Evolutionary conservation across 2,329 filamentous ascomycete genomes (phyloP), one percentile per base, ranked within the genome.

Genomic region (Pseudogymnoascus sp.): DNA sequence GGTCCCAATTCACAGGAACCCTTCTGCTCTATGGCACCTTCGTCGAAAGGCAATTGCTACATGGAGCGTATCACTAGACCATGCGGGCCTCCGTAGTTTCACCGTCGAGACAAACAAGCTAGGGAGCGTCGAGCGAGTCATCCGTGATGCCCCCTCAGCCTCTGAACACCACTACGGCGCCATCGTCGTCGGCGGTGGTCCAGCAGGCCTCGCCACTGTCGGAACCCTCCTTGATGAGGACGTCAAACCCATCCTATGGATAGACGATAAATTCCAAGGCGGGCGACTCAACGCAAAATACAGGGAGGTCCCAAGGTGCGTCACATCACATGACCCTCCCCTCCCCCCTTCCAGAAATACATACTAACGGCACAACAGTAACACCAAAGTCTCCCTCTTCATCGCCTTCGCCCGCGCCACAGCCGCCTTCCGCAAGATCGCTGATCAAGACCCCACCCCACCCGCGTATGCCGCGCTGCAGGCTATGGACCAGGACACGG

Each of bases 331-430:
- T 51, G 42, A 51, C 14, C 29, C 16, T 51, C 31, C 40, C 29
- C 18, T 21, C 34, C 12, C 39, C 40, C 57, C 59, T n/a, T 8
- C 14, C 29, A 34, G 31, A 59, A 59, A 42, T 5, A n/a, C 59
- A 65, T 5, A n/a, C 59, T 70, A 65, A 68, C 63, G 42, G 67
- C 10, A 26, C 26, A 4, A 65, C 62, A 66, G 82, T 68, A 87
- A 87, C 71, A 87, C 85, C 64, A 86, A 84, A 69, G 83, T 84
- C 45, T 78, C 79, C 51, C 76, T 84, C 21, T 87, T 87, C 70
- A 74, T 83, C 64, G 76, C 81, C 29, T 87, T 81, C 71, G 83
- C 83, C 16, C 77, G 80, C 16, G 82, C 79, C 1, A 73, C 83
- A 1, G 72, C 78, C 37, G 76, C 83, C 0, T 86, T 87, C 70